Conservation (phyloP, 805 yeast species). For the Henningerozyma blattae region DNA sequence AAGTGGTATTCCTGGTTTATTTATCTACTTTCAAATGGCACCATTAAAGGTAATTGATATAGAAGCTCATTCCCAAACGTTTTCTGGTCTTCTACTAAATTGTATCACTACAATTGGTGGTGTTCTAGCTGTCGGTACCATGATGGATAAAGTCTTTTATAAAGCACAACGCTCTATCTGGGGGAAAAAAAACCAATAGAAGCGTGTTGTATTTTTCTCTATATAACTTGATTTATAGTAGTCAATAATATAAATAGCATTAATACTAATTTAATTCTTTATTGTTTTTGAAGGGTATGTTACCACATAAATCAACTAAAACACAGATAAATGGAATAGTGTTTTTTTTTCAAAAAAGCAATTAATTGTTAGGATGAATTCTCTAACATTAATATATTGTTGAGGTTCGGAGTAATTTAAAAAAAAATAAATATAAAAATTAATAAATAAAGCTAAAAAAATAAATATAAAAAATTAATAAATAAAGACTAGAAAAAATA, state of each 20-base stretch:
- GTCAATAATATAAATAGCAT: too few relatives aligned
- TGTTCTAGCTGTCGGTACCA: constrained; percentile 82
- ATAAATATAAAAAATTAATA: constrained; percentile 6
- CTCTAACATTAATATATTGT: too few relatives aligned
- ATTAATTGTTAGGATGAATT: too few relatives aligned
- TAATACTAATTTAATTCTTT: too few relatives aligned
- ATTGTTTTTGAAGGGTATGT: too few relatives aligned
- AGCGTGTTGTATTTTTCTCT: too few relatives aligned
- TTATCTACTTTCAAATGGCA: constrained; percentile 79
- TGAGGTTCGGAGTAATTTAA: too few relatives aligned
- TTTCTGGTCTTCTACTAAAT: constrained; percentile 74
- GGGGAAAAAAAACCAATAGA: constrained; percentile 16
- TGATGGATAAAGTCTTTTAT: constrained; percentile 78
- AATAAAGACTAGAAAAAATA: constrained; percentile 1
- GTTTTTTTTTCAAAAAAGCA: too few relatives aligned
- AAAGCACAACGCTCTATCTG: constrained; percentile 70
- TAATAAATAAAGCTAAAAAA: constrained; percentile 1
- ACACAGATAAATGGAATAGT: too few relatives aligned
- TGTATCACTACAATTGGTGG: constrained; percentile 92
- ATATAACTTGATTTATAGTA: too few relatives aligned
- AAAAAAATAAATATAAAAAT: constrained; percentile 1
- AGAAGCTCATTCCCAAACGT: constrained; percentile 54
- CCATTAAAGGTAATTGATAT: constrained; percentile 84
- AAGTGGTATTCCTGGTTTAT: constrained; percentile 93
- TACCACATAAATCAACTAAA: too few relatives aligned